Evolutionary conservation across 2,329 filamentous ascomycete genomes (phyloP), one percentile per base, ranked within the genome.

Genomic region (Aschersonia sp.): DNA sequence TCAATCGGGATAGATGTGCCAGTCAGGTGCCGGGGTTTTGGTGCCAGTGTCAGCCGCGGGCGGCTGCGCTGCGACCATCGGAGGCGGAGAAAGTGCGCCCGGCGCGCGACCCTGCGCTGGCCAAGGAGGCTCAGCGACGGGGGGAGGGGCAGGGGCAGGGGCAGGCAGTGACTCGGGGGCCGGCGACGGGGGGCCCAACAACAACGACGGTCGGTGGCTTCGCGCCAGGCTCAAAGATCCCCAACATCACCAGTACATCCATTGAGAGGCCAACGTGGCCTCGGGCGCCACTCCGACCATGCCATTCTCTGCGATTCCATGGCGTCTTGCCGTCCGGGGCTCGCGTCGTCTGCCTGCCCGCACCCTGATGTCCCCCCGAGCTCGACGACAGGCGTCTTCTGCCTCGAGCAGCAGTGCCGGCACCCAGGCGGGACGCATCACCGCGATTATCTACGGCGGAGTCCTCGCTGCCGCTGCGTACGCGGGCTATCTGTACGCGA

Each of bases 401-500:
- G 56, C 64, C 14, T 55, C 57, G 14, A 50, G 57, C 43, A 58
- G 56, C 50, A 56, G 54, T 47, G 58, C 57, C 45, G 49, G 49
- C n/a, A 51, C 54, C 1, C 35, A 37, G 31, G 50, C 58, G 37
- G 61, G 63, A 41, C 55, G 59, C 31, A 48, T 62, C 44, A 70
- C 66, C 51, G 58, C 62, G 7, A 50, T 66, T 30, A 51, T 71
- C 29, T 69, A 68, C 50, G 59, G 67, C 44, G 60, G 66, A 32
- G 62, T 66, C 7, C 49, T 73, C 6, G 66, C 66, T 6, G 62
- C 66, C 4, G 59, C 67, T 2, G 56, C 69, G 30, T 70, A 64
- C 47, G 65, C 72, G 43, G 65, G 70, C 42, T 87, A 83, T 61
- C 64, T 84, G 52, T 87, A 87, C 58, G 66, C 70, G n/a, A 87